These are phyloP conservation scores for Acanthochlamys bracteata DNA, from an alignment of 106 monocot genomes.

Conservation along the genomic window DNA sequence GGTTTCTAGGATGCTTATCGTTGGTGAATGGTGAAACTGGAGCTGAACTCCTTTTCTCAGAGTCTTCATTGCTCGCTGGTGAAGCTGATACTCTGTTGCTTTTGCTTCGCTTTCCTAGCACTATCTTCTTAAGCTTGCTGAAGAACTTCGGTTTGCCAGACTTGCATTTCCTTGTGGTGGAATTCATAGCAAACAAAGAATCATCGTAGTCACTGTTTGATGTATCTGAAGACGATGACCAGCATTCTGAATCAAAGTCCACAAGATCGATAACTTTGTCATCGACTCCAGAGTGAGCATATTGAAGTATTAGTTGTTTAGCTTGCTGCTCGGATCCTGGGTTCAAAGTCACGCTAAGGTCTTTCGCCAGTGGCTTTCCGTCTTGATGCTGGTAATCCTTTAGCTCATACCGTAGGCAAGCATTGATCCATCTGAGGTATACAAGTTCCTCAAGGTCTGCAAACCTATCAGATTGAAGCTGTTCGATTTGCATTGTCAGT, in stretches of 20 bases:
- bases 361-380: conserved; percentile 38
- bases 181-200: conserved; percentile 12
- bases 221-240: conserved; percentile 31
- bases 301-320: conserved; percentile 58
- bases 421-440: conserved; percentile 84
- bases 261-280: conserved; percentile 1
- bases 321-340: conserved; percentile 49
- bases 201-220: conserved; percentile 32
- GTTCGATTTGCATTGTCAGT: conserved; percentile 44
- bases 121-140: conserved; percentile 56
- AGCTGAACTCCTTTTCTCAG: conserved; percentile 25
- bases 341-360: conserved; percentile 48
- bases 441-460: conserved; percentile 71
- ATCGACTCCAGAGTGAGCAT: conserved; percentile 28
- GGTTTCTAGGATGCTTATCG: conserved; percentile 20
- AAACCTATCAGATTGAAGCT: conserved; percentile 42
- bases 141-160: conserved; percentile 46
- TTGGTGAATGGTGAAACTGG: conserved; percentile 33
- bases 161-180: conserved; percentile 16
- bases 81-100: conserved; percentile 10
- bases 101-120: conserved; percentile 31
- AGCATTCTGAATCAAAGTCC: conserved; percentile 41
- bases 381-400: conserved; percentile 29
- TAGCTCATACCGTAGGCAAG: conserved; percentile 74
- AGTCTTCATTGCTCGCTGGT: background rate